Percentiles rank a stretch among this genome's conserved stretches.
phyloP scores from a whole-genome alignment of 768 basidiomycete species.

The Amanita rimosa region DNA sequence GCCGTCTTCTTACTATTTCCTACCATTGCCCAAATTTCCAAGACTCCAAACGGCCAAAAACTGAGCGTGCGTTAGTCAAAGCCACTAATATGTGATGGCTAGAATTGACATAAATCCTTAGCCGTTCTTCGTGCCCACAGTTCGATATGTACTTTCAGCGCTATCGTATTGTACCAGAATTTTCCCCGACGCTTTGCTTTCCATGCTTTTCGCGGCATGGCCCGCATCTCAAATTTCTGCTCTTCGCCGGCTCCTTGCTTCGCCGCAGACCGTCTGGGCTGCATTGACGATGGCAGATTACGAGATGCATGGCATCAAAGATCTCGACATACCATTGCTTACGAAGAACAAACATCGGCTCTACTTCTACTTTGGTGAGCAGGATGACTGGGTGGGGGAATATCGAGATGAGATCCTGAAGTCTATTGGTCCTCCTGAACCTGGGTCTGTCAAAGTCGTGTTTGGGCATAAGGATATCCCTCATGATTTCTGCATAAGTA shows the following conservation, averaged over 20 bases:
- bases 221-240: constrained; percentile 33
- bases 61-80: constrained; percentile 36
- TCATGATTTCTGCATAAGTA: constrained; percentile 69
- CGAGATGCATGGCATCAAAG: constrained; percentile 54
- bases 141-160: constrained; percentile 26
- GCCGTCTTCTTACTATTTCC: constrained; percentile 59
- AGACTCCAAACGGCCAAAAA: constrained; percentile 50
- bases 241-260: constrained; percentile 37
- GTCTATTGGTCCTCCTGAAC: constrained; percentile 24
- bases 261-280: constrained; percentile 39
- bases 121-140: constrained; percentile 40
- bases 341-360: constrained; percentile 24
- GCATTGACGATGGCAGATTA: constrained; percentile 51
- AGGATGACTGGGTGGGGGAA: constrained; percentile 62
- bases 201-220: constrained; percentile 36
- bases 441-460: constrained; percentile 23
- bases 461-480: constrained; percentile 39
- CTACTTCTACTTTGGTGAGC: constrained; percentile 47
- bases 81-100: not conserved
- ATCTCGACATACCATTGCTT: constrained; percentile 37
- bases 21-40: constrained; percentile 49
- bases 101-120: constrained; percentile 11
- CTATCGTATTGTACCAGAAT: constrained; percentile 34
- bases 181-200: constrained; percentile 26
- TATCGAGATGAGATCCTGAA: constrained; percentile 34